Percentiles rank a stretch among this genome's conserved stretches.
Evolutionary conservation across 2,329 filamentous ascomycete species (phyloP).

Genomic region (Fusarium sp.): DNA sequence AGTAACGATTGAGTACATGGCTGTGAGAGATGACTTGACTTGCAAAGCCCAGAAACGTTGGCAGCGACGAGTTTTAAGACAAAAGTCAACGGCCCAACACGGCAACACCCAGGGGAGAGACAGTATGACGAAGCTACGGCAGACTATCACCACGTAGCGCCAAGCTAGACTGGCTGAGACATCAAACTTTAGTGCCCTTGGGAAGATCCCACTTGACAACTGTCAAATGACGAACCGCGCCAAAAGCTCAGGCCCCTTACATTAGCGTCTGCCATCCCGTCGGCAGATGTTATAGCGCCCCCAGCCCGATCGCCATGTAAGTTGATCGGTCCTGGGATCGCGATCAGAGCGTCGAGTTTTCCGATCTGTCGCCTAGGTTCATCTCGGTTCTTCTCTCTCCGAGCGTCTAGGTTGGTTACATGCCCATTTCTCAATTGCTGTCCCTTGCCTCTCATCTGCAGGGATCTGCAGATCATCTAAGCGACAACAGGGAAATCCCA

Average conservation of each 20-base stretch:
- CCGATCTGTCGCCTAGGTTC: neutral
- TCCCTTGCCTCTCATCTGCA: neutral
- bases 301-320: neutral
- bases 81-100: neutral
- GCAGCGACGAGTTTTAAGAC: neutral
- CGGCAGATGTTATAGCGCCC: neutral
- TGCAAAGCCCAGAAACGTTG: neutral
- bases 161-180: neutral
- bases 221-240: neutral
- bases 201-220: neutral
- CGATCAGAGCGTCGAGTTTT: neutral
- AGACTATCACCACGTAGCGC: neutral
- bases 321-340: neutral
- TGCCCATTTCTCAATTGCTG: neutral
- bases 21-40: neutral
- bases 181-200: neutral
- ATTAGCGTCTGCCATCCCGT: neutral
- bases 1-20: neutral
- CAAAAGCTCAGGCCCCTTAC: neutral
- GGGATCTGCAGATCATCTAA: neutral
- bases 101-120: neutral
- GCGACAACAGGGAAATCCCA: neutral
- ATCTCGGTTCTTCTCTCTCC: neutral
- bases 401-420: neutral
- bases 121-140: neutral